Evolutionary conservation across 129 eudicot species (phyloP).

Genomic region (Sambucus nigra): DNA sequence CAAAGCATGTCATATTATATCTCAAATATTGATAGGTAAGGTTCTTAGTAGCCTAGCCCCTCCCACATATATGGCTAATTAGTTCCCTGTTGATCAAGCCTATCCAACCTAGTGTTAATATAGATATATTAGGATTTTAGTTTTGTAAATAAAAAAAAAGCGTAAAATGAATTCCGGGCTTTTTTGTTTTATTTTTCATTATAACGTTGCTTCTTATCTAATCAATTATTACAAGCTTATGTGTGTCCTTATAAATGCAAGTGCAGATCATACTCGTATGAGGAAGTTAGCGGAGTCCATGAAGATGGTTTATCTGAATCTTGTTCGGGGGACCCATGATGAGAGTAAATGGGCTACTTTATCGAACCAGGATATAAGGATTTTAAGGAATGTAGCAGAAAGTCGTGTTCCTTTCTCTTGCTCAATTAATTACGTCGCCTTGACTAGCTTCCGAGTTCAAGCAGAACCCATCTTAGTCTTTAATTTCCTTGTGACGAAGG

Average conservation of each 20-base stretch:
- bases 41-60: too few relatives aligned
- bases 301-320: neutral
- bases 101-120: too few relatives aligned
- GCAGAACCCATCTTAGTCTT: neutral
- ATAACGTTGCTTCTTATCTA: too few relatives aligned
- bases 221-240: too few relatives aligned
- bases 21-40: too few relatives aligned
- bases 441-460: slow-evolving; percentile 6
- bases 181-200: neutral
- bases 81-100: too few relatives aligned
- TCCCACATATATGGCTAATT: too few relatives aligned
- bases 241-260: too few relatives aligned
- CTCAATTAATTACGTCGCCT: neutral
- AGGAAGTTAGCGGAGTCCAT: neutral
- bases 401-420: too few relatives aligned
- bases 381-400: neutral
- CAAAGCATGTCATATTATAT: too few relatives aligned
- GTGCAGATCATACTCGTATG: neutral
- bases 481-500: neutral
- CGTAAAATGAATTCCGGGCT: neutral
- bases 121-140: too few relatives aligned
- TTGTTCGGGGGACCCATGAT: neutral
- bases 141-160: neutral
- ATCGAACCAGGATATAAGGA: neutral
- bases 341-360: neutral